These are phyloP conservation scores for Plasmodium reichenowi DNA, from an alignment of 169 alveolate genomes.

Conservation along the genomic window DNA sequence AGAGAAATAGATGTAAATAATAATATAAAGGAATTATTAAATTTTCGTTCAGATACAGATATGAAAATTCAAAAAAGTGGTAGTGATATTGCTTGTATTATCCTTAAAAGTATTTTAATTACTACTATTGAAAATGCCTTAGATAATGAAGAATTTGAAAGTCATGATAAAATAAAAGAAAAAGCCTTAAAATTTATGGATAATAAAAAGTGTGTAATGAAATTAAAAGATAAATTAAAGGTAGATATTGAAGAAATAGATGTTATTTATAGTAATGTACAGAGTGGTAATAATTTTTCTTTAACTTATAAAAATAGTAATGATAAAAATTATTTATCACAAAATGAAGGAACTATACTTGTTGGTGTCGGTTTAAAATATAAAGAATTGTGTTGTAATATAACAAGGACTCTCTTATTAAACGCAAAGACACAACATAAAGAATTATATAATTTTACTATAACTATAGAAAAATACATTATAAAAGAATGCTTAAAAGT, in stretches of 20 bases:
- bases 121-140: constrained; percentile 85
- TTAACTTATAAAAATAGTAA: constrained; percentile 82
- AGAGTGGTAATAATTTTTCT: constrained; percentile 83
- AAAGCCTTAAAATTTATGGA: constrained; percentile 79
- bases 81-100: constrained; percentile 84
- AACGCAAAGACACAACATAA: constrained; percentile 84
- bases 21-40: constrained; percentile 13
- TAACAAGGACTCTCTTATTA: constrained; percentile 84
- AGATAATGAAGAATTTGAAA: constrained; percentile 82
- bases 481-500: constrained; percentile 77
- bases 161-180: constrained; percentile 81
- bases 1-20: constrained; percentile 36
- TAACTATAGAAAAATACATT: constrained; percentile 79
- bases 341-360: constrained; percentile 83
- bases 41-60: constrained; percentile 66
- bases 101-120: constrained; percentile 81
- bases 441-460: constrained; percentile 81
- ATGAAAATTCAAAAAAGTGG: constrained; percentile 79
- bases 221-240: constrained; percentile 81
- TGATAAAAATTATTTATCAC: constrained; percentile 80
- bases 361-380: constrained; percentile 85
- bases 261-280: constrained; percentile 85
- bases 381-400: constrained; percentile 83
- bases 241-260: constrained; percentile 82
- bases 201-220: constrained; percentile 80